Base-by-base conservation (phyloP, 176 grass and related monocot genomes). In the Zea luxurians region DNA sequence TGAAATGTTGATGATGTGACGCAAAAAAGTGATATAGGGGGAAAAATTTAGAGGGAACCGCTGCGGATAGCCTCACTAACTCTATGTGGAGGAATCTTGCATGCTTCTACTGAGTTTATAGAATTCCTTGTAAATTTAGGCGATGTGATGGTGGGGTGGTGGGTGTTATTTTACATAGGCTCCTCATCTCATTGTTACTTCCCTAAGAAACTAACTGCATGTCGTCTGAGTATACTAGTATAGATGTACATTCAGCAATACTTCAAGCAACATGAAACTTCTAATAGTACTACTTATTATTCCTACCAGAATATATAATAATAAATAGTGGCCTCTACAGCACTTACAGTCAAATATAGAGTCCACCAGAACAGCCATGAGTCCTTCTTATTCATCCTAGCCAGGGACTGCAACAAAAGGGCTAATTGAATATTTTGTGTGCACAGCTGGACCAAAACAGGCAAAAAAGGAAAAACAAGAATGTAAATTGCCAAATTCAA, bases 311-410 rank as follows among this genome's bases (percentile, higher is more conserved):
- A 61, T 53, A 58, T 6, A 48, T 17, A 44, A 54, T 66, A 15
- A 37, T 6, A 67, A 71, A 47, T 53, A 37, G 53, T 72, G 44
- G 0, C 66, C 4, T n/a, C 21, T 43, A 44, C 66, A 83, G 37
- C 27, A 83, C 93, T 86, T 73, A 97, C 93, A 48, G 90, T 74
- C 58, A 97, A 70, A 86, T 97, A 97, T 38, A 97, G 88, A 49
- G 91, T 97, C 93, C 90, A 97, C 93, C 93, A 97, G 82, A 97
- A 97, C 12, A 97, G 76, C 90, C 90, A 97, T 0, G 93, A 93
- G 63, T 97, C 93, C 71, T 97, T 97, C 83, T 97, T 97, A 64
- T 91, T 97, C 91, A 97, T 91, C 41, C 88, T 85, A 82, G 93
- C 80, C 67, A 97, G 88, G 37, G 93, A 91, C 93, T 97, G 87